Percentiles rank a stretch among this genome's conserved stretches.
Conservation (phyloP, 2,329 filamentous ascomycete species). For the Fusarium domesticum region DNA sequence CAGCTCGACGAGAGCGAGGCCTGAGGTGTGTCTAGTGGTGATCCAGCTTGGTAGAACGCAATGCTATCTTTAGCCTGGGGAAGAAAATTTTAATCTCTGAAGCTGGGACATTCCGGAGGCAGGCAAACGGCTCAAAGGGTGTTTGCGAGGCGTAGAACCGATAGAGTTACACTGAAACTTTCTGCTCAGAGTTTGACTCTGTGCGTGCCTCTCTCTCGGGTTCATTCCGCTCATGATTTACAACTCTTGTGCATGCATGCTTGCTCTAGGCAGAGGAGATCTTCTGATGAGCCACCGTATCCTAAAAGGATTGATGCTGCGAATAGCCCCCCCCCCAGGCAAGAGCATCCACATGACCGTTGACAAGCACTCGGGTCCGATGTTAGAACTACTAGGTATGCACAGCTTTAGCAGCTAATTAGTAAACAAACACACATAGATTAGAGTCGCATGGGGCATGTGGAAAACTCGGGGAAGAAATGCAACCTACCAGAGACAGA, state of each 20-base stretch:
- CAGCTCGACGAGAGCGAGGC: not conserved
- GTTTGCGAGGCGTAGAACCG: not conserved
- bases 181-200: not conserved
- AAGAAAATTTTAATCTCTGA: not conserved
- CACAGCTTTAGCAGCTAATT: not conserved
- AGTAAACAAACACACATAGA: not conserved
- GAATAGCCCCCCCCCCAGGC: not conserved
- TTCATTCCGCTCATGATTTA: too few species aligned
- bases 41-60: not conserved
- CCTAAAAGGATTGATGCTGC: not conserved
- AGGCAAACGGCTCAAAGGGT: not conserved
- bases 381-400: not conserved
- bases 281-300: too few species aligned
- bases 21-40: too few species aligned
- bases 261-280: too few species aligned
- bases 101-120: not conserved
- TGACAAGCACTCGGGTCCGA: not conserved
- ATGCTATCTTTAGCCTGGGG: not conserved
- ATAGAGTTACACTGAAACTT: not conserved
- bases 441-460: not conserved
- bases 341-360: not conserved
- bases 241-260: not conserved
- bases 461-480: not conserved
- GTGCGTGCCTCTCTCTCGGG: not conserved
- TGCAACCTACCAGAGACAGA: constrained; percentile 3